These are phyloP conservation scores for Epichloe uncinata DNA, from an alignment of 2,329 filamentous ascomycete species.

Conservation along the genomic window DNA sequence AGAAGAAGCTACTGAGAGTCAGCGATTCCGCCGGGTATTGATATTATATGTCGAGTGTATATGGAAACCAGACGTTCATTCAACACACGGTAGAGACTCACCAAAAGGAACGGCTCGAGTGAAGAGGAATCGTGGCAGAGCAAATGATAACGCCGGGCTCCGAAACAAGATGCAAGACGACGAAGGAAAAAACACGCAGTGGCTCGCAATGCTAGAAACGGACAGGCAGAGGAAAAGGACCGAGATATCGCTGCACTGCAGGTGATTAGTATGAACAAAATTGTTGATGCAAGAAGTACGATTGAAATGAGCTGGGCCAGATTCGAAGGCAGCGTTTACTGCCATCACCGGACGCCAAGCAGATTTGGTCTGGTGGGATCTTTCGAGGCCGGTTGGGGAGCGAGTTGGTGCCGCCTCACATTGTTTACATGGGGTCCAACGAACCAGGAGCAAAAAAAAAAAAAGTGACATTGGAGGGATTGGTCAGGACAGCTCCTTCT, in stretches of 20 bases:
- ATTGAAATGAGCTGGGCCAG: not conserved
- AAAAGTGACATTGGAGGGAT: too few species aligned
- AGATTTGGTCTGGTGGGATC: not conserved
- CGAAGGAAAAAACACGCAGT: conserved; percentile 4
- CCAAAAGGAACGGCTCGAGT: not conserved
- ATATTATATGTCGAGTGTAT: not conserved
- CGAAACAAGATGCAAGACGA: conserved; percentile 10
- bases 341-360: not conserved
- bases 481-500: too few species aligned
- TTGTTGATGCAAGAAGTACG: not conserved
- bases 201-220: conserved; percentile 6
- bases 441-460: not conserved
- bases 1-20: conserved; percentile 5
- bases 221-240: not conserved
- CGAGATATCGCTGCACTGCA: conserved; percentile 1
- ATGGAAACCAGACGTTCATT: not conserved
- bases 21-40: not conserved
- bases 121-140: conserved; percentile 8
- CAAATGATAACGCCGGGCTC: conserved; percentile 17
- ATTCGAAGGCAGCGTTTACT: not conserved
- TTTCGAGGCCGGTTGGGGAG: not conserved
- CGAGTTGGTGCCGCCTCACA: not conserved
- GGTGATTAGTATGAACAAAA: not conserved
- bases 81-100: not conserved
- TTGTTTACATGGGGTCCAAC: conserved; percentile 2